Base-by-base conservation (phyloP, 495 filamentous ascomycete species). In the Penicillium crystallinum region DNA sequence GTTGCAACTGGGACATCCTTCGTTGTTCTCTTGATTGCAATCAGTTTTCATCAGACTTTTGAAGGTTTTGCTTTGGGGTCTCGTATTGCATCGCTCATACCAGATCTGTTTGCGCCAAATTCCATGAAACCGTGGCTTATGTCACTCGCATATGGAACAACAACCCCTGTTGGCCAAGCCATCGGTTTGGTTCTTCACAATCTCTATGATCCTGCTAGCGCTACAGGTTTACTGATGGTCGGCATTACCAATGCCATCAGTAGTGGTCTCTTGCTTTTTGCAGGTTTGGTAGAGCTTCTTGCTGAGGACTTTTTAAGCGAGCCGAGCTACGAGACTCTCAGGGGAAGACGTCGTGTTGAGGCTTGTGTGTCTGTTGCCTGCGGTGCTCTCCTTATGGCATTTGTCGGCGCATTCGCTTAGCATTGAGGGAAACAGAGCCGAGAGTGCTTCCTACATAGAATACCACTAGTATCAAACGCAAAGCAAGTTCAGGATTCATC, bases 241-340 rank as follows among this genome's bases (percentile, higher is more conserved):
- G 92, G 92, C 14, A 80, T 91, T 59, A 96, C 91, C 76, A 97
- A 97, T 60, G 91, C 88, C 27, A 88, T 97, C 52, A 90, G 85
- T 22, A 86, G 83, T 59, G 92, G 92, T 0, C 71, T 97, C 42
- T 65, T 97, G 44, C 76, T 97, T 9, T 97, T 96, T 69, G 92
- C 92, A 0, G 91, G 92, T 4, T 68, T 97, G 47, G 92, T 96
- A 0, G 91, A 96, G 68, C 71, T 97, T 38, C 77, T 97, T 11
- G 90, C 92, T 5, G 92, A 97, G 69, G 92, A 97, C 63, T 97
- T 97, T 66, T 67, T 97, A 58, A 87, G 83, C 48, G 90, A 96
- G 58, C 82, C 87, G 64, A 96, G 91, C 62, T 97, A 95, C 73
- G 77, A 72, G 53, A 73, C 62, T 10, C 68, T 97, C 48, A 83